Conservation (phyloP, 306 rosid species). For the Bauhinia variegata region DNA sequence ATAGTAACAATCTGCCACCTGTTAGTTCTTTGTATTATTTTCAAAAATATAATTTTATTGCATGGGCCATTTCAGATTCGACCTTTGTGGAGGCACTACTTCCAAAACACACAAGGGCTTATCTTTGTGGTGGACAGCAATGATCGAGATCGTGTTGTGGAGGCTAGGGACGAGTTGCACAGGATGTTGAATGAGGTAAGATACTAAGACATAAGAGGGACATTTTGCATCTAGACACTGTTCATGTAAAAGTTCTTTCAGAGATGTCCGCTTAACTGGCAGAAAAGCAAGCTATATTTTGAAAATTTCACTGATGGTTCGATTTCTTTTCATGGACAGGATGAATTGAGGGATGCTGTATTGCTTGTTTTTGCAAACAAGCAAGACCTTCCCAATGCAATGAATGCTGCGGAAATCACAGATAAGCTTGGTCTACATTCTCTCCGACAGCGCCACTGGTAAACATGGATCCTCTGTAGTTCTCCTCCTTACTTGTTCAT, state of each 20-base stretch:
- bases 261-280: not conserved
- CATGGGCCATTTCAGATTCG: constrained; percentile 43
- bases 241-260: constrained; percentile 9
- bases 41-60: not conserved
- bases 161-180: constrained; percentile 75
- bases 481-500: not conserved
- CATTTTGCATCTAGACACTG: not conserved
- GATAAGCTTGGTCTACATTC: constrained; percentile 70
- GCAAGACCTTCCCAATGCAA: constrained; percentile 79
- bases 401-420: constrained; percentile 76
- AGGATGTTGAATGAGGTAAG: constrained; percentile 73
- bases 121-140: constrained; percentile 78
- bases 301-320: not conserved
- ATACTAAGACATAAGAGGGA: constrained; percentile 13
- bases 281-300: not conserved
- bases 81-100: constrained; percentile 76
- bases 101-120: constrained; percentile 77
- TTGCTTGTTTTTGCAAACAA: constrained; percentile 74
- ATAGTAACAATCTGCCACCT: no score
- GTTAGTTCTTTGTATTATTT: not conserved
- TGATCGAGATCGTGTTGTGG: constrained; percentile 72
- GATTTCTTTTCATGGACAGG: constrained; percentile 43
- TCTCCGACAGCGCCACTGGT: constrained; percentile 74
- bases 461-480: not conserved
- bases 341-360: constrained; percentile 69